These are phyloP conservation scores for Porphyridium purpureum DNA, from an alignment of 23 red algal species.

Conservation along the genomic window DNA sequence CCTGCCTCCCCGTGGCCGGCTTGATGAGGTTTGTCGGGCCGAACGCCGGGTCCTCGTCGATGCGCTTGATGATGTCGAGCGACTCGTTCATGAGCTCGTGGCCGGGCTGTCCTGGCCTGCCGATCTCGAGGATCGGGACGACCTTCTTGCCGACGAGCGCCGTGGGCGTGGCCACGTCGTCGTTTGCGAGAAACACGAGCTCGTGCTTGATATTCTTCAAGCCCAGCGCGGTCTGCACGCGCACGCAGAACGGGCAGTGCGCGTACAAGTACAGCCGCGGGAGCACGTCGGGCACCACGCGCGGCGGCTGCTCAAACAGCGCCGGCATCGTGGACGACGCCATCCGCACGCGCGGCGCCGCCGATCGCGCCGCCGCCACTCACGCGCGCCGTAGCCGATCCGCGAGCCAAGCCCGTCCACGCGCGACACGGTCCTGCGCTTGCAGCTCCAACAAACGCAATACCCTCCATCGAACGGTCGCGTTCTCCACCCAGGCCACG, in stretches of 20 bases:
- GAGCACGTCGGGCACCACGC: slow-evolving; percentile 9
- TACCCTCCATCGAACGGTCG: too few relatives aligned
- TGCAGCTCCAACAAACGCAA: too few relatives aligned
- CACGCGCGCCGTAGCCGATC: too few relatives aligned
- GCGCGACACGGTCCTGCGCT: too few relatives aligned
- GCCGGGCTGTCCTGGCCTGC: slow-evolving; percentile 2
- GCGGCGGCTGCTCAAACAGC: too few relatives aligned
- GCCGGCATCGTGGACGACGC: too few relatives aligned
- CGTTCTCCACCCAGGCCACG: too few relatives aligned
- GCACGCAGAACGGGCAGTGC: slow-evolving; percentile 35
- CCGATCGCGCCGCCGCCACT: too few relatives aligned
- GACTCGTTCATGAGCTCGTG: slow-evolving; percentile 2
- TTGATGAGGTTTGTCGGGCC: slow-evolving; percentile 1
- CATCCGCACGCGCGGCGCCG: too few relatives aligned
- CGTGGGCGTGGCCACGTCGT: slow-evolving; percentile 29
- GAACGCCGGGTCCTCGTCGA: slow-evolving; percentile 15
- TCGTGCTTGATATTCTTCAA: slow-evolving; percentile 34
- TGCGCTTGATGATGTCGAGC: slow-evolving; percentile 13
- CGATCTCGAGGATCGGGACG: slow-evolving; percentile 32
- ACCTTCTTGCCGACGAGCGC: slow-evolving; percentile 36
- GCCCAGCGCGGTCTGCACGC: slow-evolving; percentile 22
- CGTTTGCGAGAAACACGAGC: slow-evolving; percentile 25
- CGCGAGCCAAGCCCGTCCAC: too few relatives aligned
- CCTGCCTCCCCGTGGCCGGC: slow-evolving; percentile 2
- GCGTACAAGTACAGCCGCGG: slow-evolving; percentile 37